phyloP scores from a whole-genome alignment of 345 rosid genomes.

The Murraya koenigii region DNA sequence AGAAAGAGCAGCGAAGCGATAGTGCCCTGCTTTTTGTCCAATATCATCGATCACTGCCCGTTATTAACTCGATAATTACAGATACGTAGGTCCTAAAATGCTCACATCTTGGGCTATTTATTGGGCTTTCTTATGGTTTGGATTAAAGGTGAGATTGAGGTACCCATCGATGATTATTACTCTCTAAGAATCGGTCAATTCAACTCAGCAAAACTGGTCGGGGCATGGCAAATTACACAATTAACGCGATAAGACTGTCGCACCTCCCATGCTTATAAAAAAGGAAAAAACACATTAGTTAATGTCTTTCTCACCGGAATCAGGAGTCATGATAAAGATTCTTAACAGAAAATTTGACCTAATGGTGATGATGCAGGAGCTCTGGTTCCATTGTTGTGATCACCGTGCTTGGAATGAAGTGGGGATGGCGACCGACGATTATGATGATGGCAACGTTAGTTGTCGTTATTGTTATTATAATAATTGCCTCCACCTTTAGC shows the following conservation, averaged over 20 bases:
- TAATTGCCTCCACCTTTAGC: background rate
- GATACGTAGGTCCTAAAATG: too few relatives aligned
- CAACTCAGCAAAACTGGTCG: background rate
- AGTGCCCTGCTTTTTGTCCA: too few relatives aligned
- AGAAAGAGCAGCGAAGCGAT: too few relatives aligned
- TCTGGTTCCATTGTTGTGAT: background rate
- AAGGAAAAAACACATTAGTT: background rate
- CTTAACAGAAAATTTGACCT: background rate
- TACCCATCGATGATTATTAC: too few relatives aligned
- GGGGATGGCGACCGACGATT: slow-evolving; percentile 3
- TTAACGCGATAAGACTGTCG: background rate
- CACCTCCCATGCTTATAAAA: background rate
- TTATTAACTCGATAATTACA: too few relatives aligned
- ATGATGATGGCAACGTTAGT: background rate
- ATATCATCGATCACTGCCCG: too few relatives aligned
- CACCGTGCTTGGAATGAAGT: slow-evolving; percentile 6
- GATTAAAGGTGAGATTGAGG: too few relatives aligned
- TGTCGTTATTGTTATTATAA: background rate
- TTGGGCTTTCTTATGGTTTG: background rate
- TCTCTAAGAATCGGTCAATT: too few relatives aligned
- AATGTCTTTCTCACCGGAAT: too few relatives aligned
- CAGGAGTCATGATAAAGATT: too few relatives aligned
- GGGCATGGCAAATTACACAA: background rate
- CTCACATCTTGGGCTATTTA: too few relatives aligned
- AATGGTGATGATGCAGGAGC: background rate